A percentile compares a stretch with the other conserved stretches of the same genome.
Conservation (phyloP, 495 filamentous ascomycete species). For the Endocarpon pusillum region DNA sequence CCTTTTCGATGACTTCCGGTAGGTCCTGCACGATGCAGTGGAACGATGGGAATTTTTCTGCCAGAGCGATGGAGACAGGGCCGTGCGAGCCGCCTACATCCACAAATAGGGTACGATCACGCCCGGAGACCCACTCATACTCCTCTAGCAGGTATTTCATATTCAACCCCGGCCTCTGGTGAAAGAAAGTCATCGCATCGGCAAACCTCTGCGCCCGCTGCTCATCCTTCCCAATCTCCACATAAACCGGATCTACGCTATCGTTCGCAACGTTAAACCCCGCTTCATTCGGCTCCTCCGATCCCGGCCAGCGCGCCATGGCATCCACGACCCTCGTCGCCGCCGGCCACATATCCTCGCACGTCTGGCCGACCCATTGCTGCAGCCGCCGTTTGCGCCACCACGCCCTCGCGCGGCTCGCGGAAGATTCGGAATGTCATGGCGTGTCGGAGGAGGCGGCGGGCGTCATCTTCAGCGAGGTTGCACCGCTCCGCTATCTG, state of each 20-base stretch:
- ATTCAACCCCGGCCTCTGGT: constrained; percentile 32
- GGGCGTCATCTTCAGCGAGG: constrained; percentile 27
- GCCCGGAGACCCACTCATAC: constrained; percentile 26
- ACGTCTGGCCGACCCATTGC: constrained; percentile 33
- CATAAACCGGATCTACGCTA: constrained; percentile 26
- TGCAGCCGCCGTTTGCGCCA: constrained; percentile 36
- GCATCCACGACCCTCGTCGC: constrained; percentile 19
- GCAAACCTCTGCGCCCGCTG: constrained; percentile 29
- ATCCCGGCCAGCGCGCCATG: constrained; percentile 9
- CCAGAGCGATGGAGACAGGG: constrained; percentile 31
- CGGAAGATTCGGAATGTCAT: constrained; percentile 40
- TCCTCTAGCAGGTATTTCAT: constrained; percentile 24
- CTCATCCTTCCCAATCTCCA: constrained; percentile 23
- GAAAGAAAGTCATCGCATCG: constrained; percentile 32
- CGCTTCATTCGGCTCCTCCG: constrained; percentile 20
- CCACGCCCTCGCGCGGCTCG: constrained; percentile 28
- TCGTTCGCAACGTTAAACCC: constrained; percentile 32
- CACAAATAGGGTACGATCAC: constrained; percentile 21
- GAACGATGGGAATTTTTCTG: constrained; percentile 25
- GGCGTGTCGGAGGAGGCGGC: constrained; percentile 35
- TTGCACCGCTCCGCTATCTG: constrained; percentile 24
- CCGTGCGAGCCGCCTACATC: constrained; percentile 40
- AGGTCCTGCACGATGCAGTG: constrained; percentile 43
- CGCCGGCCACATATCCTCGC: constrained; percentile 33
- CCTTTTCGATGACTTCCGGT: constrained; percentile 25